A percentile compares a stretch with the other conserved stretches of the same genome.
Conservation (phyloP, 495 filamentous ascomycete genomes). For the Penicillium salamii region DNA sequence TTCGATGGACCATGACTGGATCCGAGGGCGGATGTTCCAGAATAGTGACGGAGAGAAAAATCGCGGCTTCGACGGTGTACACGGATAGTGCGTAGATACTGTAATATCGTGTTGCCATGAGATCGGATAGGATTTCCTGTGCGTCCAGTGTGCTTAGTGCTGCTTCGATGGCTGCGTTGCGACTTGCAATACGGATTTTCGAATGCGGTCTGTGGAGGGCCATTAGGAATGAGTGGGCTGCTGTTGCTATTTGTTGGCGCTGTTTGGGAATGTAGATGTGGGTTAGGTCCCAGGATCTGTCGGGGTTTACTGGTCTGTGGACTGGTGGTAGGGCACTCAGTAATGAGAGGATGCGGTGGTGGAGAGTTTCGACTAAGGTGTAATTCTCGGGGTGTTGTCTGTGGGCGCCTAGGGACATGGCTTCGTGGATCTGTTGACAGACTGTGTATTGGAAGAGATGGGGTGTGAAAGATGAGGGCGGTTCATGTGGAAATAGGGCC, state of each 20-base stretch:
- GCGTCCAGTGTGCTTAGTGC: slow-evolving; percentile 4
- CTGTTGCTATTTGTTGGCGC: slow-evolving; percentile 10
- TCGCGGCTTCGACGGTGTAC: slow-evolving; percentile 6
- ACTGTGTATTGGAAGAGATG: slow-evolving; percentile 7
- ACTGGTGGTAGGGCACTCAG: slow-evolving; percentile 1
- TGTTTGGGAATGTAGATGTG: slow-evolving; percentile 4
- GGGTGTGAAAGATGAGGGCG: slow-evolving; percentile 7
- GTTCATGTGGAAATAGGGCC: slow-evolving; percentile 5
- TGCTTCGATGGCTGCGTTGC: slow-evolving; percentile 2
- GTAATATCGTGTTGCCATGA: slow-evolving; percentile 8
- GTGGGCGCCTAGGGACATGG: slow-evolving; percentile 2
- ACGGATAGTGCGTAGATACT: slow-evolving; percentile 9
- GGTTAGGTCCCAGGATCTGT: slow-evolving; percentile 4
- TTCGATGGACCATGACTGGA: background rate
- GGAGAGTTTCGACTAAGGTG: background rate
- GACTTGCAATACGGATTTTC: slow-evolving; percentile 1
- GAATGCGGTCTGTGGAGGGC: slow-evolving; percentile 7
- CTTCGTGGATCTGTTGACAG: slow-evolving; percentile 10
- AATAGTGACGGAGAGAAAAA: slow-evolving; percentile 7
- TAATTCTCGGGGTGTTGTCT: slow-evolving; percentile 1
- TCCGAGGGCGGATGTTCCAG: slow-evolving; percentile 7
- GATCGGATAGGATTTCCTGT: slow-evolving; percentile 5
- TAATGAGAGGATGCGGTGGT: slow-evolving; percentile 1
- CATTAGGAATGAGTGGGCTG: slow-evolving; percentile 2
- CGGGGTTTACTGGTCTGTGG: slow-evolving; percentile 1